Evolutionary conservation across 768 basidiomycete species (phyloP).

Genomic region (Mycena rosella): DNA sequence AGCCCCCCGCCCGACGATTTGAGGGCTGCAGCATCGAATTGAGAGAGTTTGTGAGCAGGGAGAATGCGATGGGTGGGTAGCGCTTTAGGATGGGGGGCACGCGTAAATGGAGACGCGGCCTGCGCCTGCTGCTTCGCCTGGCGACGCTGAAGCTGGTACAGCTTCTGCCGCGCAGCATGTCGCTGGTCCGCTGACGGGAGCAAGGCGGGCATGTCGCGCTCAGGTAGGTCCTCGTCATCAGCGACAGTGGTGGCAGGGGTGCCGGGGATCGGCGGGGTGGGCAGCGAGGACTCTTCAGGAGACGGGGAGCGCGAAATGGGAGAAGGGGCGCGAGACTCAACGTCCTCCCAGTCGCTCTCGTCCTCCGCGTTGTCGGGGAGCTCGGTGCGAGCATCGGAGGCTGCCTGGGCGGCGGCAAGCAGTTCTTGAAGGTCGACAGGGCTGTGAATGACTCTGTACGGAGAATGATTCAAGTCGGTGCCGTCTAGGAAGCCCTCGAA

Average conservation of each 20-base stretch:
- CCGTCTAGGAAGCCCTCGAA: not conserved
- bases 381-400: no score
- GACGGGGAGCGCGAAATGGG: not conserved
- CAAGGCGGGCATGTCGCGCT: not conserved
- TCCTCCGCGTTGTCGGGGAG: no score
- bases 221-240: not conserved
- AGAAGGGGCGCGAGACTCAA: not conserved
- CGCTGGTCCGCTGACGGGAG: not conserved
- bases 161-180: not conserved
- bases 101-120: not conserved
- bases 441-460: not conserved
- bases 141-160: not conserved
- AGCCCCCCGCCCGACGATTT: not conserved
- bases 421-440: not conserved
- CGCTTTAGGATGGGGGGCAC: not conserved
- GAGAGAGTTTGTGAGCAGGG: not conserved
- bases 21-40: not conserved
- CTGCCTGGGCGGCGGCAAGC: no score
- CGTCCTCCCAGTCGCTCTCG: constrained; percentile 15
- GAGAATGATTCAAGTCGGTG: no score
- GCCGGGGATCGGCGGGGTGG: not conserved
- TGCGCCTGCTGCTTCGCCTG: not conserved
- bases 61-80: not conserved
- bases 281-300: no score
- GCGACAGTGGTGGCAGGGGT: not conserved